Evolutionary conservation across 345 rosid species (phyloP), one percentile per base, ranked within the genome.

Genomic region (Acer saccharum): DNA sequence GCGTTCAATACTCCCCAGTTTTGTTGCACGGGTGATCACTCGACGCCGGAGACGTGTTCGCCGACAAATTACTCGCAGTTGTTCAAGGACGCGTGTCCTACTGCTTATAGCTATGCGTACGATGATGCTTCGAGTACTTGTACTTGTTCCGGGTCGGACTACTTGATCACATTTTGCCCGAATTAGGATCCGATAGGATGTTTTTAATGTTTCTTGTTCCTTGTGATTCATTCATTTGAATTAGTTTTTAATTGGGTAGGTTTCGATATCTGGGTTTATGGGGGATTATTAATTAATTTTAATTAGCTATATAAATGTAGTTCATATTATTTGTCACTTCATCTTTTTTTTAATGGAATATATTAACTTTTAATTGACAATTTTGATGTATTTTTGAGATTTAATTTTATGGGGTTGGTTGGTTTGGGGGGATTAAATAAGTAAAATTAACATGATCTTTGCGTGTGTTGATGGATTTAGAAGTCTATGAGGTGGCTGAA

Each of bases 51-150:
- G 32, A 90, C 98, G 1, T 95, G 98, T 83, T 66, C 89, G 9
- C 97, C 98, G 41, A 83, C 97, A 0, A 86, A 83, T 75, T 93
- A 92, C 86, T 93, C 98, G 50, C 81, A 50, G 68, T n/a, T 90
- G 90, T 95, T 95, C 79, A 95, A 95, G 86, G 82, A 73, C 13
- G 97, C 98, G 35, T 93, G 99, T 69, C 98, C 97, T 10, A 81
- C 90, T 10, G 99, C 99, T 9, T 95, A 95, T 17, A 95, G 98
- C 41, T 95, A 95, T 29, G 98, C 99, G 2, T 95, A 93, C 48
- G 99, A 95, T 70, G 99, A 93, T 65, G 96, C 94, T 0, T 78
- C 96, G 0, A 95, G 98, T 64, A 95, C 97, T 7, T 80, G 89
- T 77, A 93, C 97, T 64, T 95, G 99, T 23, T 63, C 96, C 10